phyloP scores from a whole-genome alignment of 495 filamentous ascomycete species.

The Patellaria atrata region DNA sequence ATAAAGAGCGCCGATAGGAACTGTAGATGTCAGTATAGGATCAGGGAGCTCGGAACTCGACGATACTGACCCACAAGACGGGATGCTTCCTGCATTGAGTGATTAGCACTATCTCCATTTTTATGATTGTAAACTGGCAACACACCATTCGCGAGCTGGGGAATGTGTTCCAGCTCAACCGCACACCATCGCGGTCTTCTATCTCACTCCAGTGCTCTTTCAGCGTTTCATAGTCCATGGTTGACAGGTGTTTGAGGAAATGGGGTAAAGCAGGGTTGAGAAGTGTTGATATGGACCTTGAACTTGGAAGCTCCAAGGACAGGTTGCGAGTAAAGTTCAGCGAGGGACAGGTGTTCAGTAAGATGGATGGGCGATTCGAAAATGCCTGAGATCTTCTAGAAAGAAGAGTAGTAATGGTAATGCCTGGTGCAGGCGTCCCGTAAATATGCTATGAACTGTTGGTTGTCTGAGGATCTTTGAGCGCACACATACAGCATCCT shows the following conservation, averaged over 20 bases:
- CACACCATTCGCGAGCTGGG: constrained; percentile 92
- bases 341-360: too few species aligned
- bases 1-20: constrained; percentile 92
- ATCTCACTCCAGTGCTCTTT: constrained; percentile 98
- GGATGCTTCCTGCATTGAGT: constrained; percentile 73
- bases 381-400: too few species aligned
- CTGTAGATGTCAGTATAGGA: constrained; percentile 24
- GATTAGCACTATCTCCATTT: constrained; percentile 14
- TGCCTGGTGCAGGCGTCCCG: too few species aligned
- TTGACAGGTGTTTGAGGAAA: constrained; percentile 24
- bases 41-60: background rate
- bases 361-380: too few species aligned
- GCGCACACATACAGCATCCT: too few species aligned
- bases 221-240: constrained; percentile 63
- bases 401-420: too few species aligned
- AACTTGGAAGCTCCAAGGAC: too few species aligned
- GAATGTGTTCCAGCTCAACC: constrained; percentile 98
- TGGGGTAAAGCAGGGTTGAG: too few species aligned
- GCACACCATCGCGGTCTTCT: constrained; percentile 91
- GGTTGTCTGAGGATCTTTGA: too few species aligned
- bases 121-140: constrained; percentile 8
- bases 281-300: too few species aligned
- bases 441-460: too few species aligned
- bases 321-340: too few species aligned
- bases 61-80: constrained; percentile 50